These are phyloP conservation scores for Peltaster fructicola DNA, from an alignment of 2,329 filamentous ascomycete genomes.

Conservation along the genomic window DNA sequence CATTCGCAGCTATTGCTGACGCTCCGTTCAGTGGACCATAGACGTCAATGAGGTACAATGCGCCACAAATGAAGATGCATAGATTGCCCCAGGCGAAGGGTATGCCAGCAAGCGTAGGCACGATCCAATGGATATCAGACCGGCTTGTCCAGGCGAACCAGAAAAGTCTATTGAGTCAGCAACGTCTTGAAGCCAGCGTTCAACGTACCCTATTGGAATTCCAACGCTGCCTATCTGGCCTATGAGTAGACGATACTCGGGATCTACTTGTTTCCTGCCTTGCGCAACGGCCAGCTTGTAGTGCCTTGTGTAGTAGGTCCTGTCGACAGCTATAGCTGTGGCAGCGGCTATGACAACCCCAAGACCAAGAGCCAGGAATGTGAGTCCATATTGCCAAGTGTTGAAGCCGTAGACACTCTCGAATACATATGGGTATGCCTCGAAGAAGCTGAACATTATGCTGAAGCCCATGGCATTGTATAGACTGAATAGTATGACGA, in stretches of 20 bases:
- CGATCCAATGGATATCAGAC: conserved; percentile 22
- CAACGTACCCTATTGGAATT: conserved; percentile 15
- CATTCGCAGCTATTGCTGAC: conserved; percentile 42
- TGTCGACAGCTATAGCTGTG: conserved; percentile 20
- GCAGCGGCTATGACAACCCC: conserved; percentile 44
- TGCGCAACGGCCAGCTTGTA: conserved; percentile 13
- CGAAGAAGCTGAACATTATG: conserved; percentile 18
- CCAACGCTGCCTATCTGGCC: conserved; percentile 20
- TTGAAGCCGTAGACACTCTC: conserved; percentile 54
- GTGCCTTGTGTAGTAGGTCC: conserved; percentile 19
- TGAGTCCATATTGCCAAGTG: conserved; percentile 58
- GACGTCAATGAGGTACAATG: conserved; percentile 36
- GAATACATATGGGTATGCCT: conserved; percentile 33
- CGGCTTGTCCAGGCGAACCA: conserved; percentile 23
- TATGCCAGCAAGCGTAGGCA: conserved; percentile 18
- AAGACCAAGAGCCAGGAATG: conserved; percentile 54
- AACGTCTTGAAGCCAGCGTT: neutral
- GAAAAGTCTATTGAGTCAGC: conserved; percentile 14
- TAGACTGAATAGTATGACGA: conserved; percentile 16
- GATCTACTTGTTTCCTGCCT: conserved; percentile 12
- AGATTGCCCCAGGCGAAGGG: conserved; percentile 17
- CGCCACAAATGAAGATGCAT: conserved; percentile 17
- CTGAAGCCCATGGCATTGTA: conserved; percentile 18
- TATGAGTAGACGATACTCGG: conserved; percentile 19
- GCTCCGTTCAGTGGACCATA: conserved; percentile 39